phyloP scores from a whole-genome alignment of 306 rosid species.

The Corylus avellana region DNA sequence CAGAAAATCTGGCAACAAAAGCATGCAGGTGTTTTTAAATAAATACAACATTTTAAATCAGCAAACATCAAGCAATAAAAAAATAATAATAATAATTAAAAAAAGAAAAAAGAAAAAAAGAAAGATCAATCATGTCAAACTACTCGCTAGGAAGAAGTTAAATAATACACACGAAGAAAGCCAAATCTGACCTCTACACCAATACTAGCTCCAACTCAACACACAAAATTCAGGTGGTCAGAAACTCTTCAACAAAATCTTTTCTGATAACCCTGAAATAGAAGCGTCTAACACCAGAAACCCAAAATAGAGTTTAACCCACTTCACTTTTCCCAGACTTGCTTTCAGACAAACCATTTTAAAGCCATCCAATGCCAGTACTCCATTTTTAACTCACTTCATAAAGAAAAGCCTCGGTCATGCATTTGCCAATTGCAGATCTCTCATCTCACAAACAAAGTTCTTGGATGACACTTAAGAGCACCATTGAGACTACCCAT shows the following conservation, averaged over 20 bases:
- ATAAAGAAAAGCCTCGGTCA: conserved; percentile 6
- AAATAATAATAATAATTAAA: too few relatives aligned
- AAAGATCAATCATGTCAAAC: not conserved
- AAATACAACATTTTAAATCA: not conserved
- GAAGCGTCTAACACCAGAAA: not conserved
- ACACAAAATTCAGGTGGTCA: not conserved
- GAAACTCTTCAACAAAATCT: not conserved
- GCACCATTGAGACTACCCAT: not conserved
- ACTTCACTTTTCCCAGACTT: not conserved
- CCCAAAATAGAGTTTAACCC: not conserved
- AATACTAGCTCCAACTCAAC: not conserved
- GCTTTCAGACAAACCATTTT: not conserved
- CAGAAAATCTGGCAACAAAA: not conserved
- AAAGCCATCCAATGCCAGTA: not conserved
- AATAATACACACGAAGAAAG: not conserved
- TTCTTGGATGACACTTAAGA: not conserved
- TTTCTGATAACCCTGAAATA: not conserved
- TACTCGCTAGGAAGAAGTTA: not conserved
- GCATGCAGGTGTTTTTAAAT: not conserved
- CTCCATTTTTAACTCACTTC: not conserved
- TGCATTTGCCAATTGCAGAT: conserved; percentile 8
- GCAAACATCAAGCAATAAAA: not conserved
- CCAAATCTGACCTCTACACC: not conserved
- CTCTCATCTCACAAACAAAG: conserved; percentile 6
- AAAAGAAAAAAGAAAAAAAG: too few relatives aligned